These are phyloP conservation scores for Pythium folliculosum DNA, from an alignment of 352 stramenopile genomes.

Conservation along the genomic window DNA sequence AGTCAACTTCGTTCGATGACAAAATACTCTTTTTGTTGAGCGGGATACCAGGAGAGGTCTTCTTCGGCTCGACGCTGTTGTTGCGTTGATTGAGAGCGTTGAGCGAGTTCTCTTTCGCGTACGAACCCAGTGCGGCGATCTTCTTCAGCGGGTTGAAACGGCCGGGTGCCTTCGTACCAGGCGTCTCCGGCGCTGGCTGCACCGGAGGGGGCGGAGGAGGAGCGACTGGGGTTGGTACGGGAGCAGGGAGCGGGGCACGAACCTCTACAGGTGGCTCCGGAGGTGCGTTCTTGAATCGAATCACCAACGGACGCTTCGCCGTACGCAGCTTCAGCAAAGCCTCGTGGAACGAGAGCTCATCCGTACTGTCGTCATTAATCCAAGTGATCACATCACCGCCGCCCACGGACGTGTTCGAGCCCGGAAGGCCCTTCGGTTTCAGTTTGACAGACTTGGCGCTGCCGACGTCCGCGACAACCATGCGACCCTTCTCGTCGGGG, in stretches of 20 bases:
- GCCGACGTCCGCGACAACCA: constrained; percentile 81
- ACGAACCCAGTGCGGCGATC: constrained; percentile 30
- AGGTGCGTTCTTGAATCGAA: constrained; percentile 80
- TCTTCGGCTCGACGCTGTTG: constrained; percentile 21
- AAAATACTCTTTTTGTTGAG: constrained; percentile 28
- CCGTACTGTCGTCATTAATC: constrained; percentile 84
- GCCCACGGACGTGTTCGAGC: constrained; percentile 49
- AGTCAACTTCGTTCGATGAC: constrained; percentile 15
- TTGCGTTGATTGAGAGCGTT: constrained; percentile 32
- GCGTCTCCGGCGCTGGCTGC: constrained; percentile 1
- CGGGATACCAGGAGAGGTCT: constrained; percentile 14
- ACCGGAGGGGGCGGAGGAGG: constrained; percentile 7
- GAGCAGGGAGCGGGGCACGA: constrained; percentile 16
- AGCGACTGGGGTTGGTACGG: constrained; percentile 10
- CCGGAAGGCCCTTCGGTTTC: constrained; percentile 59
- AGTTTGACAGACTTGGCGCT: constrained; percentile 87
- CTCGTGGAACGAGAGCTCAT: constrained; percentile 79
- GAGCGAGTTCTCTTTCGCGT: constrained; percentile 38
- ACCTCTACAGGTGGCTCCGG: constrained; percentile 42
- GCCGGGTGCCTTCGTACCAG: constrained; percentile 13
- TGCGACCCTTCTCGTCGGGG: constrained; percentile 58
- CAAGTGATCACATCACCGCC: constrained; percentile 70
- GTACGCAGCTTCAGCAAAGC: constrained; percentile 82
- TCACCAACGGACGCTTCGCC: constrained; percentile 78
- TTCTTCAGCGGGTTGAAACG: constrained; percentile 38